Conservation (phyloP, 331 rosid species). For the Prunus yedoensis region DNA sequence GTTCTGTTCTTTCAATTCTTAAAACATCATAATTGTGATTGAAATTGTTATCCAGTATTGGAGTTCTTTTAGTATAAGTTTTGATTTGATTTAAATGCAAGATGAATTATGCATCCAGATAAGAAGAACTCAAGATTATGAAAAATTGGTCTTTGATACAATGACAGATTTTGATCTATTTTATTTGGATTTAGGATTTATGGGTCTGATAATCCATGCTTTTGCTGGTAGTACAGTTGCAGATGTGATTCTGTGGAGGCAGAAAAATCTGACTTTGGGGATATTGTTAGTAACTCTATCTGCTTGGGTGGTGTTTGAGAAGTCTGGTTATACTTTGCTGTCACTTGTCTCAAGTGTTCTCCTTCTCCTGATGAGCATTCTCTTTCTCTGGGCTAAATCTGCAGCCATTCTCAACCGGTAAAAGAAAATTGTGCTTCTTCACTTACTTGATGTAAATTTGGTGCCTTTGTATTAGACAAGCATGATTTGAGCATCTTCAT, state of each 20-base stretch:
- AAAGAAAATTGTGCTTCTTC: constrained; percentile 3
- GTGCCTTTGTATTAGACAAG: background rate
- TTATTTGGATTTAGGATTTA: background rate
- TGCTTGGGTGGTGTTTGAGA: constrained; percentile 88
- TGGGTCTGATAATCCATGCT: background rate
- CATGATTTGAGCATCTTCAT: background rate
- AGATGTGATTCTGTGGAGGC: constrained; percentile 86
- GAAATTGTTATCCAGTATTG: background rate
- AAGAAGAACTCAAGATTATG: no score
- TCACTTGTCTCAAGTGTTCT: constrained; percentile 85
- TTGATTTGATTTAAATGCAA: background rate
- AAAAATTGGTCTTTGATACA: background rate
- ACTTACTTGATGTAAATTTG: constrained; percentile 13
- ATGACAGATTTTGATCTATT: background rate
- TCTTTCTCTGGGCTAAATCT: constrained; percentile 95
- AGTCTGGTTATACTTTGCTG: constrained; percentile 85
- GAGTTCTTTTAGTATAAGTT: background rate
- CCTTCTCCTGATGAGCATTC: constrained; percentile 77
- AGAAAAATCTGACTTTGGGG: constrained; percentile 61
- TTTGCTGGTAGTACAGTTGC: constrained; percentile 58
- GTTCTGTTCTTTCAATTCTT: background rate
- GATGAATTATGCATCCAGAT: background rate
- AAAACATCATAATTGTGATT: background rate
- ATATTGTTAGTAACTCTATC: constrained; percentile 59
- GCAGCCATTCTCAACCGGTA: constrained; percentile 95